Conservation (phyloP, 1,139 yeast genomes). For the Magnusiomyces clavatus region DNA sequence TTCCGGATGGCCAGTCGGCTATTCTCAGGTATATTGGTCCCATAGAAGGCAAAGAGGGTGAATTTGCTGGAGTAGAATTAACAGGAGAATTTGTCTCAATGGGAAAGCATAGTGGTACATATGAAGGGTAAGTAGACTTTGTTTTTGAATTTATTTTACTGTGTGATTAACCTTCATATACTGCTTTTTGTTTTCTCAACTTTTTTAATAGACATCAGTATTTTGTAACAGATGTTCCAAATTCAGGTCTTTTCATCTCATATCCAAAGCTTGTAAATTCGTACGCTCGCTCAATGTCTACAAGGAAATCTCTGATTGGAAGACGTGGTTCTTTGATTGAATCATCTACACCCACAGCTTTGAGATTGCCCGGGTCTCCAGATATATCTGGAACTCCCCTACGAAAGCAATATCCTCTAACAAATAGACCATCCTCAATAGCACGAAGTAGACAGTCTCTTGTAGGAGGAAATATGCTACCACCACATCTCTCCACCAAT, state of each 20-base stretch:
- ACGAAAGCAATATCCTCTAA: background rate
- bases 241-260: slow-evolving; percentile 22
- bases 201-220: slow-evolving; percentile 7
- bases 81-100: slow-evolving; percentile 51
- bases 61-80: slow-evolving; percentile 85
- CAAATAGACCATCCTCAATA: slow-evolving; percentile 1
- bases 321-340: background rate
- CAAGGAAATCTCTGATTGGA: background rate
- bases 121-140: slow-evolving; percentile 39
- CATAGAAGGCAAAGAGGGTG: slow-evolving; percentile 65
- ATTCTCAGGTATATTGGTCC: slow-evolving; percentile 64
- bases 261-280: slow-evolving; percentile 7
- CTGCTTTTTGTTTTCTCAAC: background rate
- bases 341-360: background rate
- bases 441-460: too few species aligned
- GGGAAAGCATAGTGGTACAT: slow-evolving; percentile 77
- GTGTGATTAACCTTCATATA: background rate
- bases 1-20: slow-evolving; percentile 43
- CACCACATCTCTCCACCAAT: too few species aligned
- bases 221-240: slow-evolving; percentile 11
- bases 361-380: background rate
- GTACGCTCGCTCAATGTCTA: background rate
- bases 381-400: background rate
- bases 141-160: slow-evolving; percentile 37
- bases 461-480: too few species aligned